Evolutionary conservation across 164 flowering plant species (phyloP), one percentile per base, ranked within the genome.

Genomic region (Vitis labrusca): DNA sequence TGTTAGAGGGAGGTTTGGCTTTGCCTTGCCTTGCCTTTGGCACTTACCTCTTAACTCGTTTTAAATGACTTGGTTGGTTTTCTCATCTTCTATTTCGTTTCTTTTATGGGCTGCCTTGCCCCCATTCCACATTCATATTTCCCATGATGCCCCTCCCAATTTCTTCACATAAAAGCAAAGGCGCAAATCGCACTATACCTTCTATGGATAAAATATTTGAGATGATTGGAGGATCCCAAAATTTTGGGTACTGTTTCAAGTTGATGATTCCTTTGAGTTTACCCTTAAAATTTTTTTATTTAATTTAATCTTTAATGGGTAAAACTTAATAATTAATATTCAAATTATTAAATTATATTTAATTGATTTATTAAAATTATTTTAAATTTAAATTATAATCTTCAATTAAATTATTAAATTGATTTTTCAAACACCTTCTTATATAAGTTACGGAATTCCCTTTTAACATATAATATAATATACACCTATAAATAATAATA

Each of bases 131-230:
- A 53, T 62, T 16, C 59, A 7, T 16, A 2, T 8, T 57, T 49
- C 8, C 0, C 49, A 23, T 67, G 65, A 63, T 71, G 61, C 67
- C 73, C 73, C 66, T 16, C 65, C 71, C 75, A 17, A 71, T 78
- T 81, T 73, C 84, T 78, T 81, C 75, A 56, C 0, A 15, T 60
- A 70, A 75, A 78, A 73, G 81, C 52, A 74, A 77, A 69, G 65
- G 67, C 11, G 67, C 11, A 59, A 70, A 63, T 49, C 70, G 74
- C 69, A 69, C 68, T 63, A 15, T 37, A 6, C 44, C 44, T 3
- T 37, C 44, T 37, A 50, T 48, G 16, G 49, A 50, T 54, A 9
- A 44, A 61, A 37, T 56, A 32, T 62, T 37, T 37, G 44, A 37
- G 11, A 3, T 17, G 56, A 10, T 47, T 27, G 50, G 55, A 13